phyloP scores from a whole-genome alignment of 2,329 filamentous ascomycete species.

The Talaromyces rugulosus region DNA sequence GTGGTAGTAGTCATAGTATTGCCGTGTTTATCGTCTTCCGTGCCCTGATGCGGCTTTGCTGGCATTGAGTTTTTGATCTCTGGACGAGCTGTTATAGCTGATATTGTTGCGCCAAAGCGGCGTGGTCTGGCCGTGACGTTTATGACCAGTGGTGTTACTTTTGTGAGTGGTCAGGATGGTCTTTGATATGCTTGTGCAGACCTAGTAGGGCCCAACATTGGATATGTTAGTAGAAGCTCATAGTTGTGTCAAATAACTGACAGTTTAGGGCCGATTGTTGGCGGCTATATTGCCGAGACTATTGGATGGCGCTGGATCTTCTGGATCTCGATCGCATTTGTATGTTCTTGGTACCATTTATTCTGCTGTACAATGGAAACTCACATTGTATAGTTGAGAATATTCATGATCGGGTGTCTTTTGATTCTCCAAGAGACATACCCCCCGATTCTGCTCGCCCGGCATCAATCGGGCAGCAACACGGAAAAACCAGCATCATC shows the following conservation, averaged over 20 bases:
- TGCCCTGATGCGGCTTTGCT: not conserved
- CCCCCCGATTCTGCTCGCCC: not conserved
- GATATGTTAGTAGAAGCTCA: slow-evolving; percentile 31
- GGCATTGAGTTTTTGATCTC: not conserved
- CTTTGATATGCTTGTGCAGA: slow-evolving; percentile 49
- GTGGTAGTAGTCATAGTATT: slow-evolving; percentile 6
- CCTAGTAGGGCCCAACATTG: slow-evolving; percentile 16
- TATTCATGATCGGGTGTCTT: not conserved
- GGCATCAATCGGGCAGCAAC: not conserved
- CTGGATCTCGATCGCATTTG: slow-evolving; percentile 60
- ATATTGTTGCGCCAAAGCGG: not conserved
- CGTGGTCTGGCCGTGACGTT: slow-evolving; percentile 1
- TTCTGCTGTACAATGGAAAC: slow-evolving; percentile 22
- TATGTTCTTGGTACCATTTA: slow-evolving; percentile 56
- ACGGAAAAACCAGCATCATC: slow-evolving; percentile 35
- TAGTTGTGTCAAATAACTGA: slow-evolving; percentile 56
- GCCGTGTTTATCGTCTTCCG: slow-evolving; percentile 13
- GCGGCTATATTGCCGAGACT: slow-evolving; percentile 61
- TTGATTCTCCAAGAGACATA: slow-evolving; percentile 51
- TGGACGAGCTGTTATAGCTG: not conserved
- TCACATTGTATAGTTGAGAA: not conserved
- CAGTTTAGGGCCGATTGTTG: slow-evolving; percentile 59
- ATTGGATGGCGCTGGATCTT: slow-evolving; percentile 71
- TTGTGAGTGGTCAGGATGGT: not conserved
- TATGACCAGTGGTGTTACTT: slow-evolving; percentile 1